A percentile compares a stretch with the other conserved stretches of the same genome.
Conservation (phyloP, 148 eudicot genomes). For the Amaranthus cruentus region DNA sequence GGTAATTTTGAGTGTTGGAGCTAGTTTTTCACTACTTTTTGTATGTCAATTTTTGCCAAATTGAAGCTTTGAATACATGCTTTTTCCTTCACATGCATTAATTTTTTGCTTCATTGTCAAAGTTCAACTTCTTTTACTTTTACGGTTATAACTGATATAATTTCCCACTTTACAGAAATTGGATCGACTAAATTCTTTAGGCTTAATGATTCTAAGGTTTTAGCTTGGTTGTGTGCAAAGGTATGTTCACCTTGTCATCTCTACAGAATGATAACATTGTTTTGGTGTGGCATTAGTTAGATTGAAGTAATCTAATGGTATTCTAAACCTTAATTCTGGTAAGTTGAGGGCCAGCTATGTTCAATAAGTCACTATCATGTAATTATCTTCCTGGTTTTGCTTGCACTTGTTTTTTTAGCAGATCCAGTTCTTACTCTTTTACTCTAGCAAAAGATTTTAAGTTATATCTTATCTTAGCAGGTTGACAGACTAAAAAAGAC, state of each 20-base stretch:
- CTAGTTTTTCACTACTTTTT: neutral
- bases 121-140: neutral
- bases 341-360: neutral
- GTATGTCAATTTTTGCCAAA: neutral
- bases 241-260: slow-evolving; percentile 33
- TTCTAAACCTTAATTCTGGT: neutral
- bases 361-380: neutral
- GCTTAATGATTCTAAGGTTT: slow-evolving; percentile 86
- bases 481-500: slow-evolving; percentile 58
- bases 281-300: neutral
- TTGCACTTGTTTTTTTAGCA: neutral
- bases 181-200: slow-evolving; percentile 83
- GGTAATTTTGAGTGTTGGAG: neutral
- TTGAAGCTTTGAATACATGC: neutral
- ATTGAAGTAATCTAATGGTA: no score
- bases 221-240: slow-evolving; percentile 77
- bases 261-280: neutral
- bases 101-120: neutral
- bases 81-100: neutral
- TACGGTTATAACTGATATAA: neutral
- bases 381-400: neutral
- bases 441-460: neutral
- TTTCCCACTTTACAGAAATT: slow-evolving; percentile 46
- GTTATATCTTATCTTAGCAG: slow-evolving; percentile 27
- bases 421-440: neutral